phyloP scores from a whole-genome alignment of 805 yeast genomes.

The Cephaloascus fragrans region DNA sequence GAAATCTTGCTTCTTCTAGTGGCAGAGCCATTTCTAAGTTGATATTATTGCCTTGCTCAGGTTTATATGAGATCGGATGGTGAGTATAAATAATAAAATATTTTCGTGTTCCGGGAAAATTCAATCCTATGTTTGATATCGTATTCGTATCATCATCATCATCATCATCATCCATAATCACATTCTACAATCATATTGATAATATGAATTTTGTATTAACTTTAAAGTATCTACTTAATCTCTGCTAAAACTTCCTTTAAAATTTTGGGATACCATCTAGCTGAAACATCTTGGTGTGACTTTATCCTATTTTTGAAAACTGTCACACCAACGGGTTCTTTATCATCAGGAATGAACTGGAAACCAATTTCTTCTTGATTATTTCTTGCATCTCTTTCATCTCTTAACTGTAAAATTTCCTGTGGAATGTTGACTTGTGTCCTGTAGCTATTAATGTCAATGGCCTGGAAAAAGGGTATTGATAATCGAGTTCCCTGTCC shows the following conservation, averaged over 20 bases:
- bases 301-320: slow-evolving; percentile 35
- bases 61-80: no score
- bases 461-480: slow-evolving; percentile 38
- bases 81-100: no score
- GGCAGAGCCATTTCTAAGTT: no score
- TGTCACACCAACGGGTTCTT: slow-evolving; percentile 34
- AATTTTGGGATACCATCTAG: slow-evolving; percentile 30
- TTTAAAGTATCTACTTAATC: slow-evolving; percentile 10
- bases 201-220: no score
- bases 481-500: slow-evolving; percentile 31
- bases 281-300: slow-evolving; percentile 33
- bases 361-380: slow-evolving; percentile 27
- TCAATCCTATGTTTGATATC: not conserved
- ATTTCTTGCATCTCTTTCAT: slow-evolving; percentile 24
- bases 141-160: slow-evolving; percentile 15
- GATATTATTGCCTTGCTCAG: no score
- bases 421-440: slow-evolving; percentile 18
- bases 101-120: no score
- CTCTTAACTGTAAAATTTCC: slow-evolving; percentile 16
- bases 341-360: slow-evolving; percentile 26
- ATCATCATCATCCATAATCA: slow-evolving; percentile 26
- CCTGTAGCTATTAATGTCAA: slow-evolving; percentile 25
- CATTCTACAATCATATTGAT: no score
- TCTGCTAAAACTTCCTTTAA: slow-evolving; percentile 21
- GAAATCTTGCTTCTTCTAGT: no score